These are phyloP conservation scores for Podospora conica DNA, from an alignment of 495 filamentous ascomycete species.

Conservation along the genomic window DNA sequence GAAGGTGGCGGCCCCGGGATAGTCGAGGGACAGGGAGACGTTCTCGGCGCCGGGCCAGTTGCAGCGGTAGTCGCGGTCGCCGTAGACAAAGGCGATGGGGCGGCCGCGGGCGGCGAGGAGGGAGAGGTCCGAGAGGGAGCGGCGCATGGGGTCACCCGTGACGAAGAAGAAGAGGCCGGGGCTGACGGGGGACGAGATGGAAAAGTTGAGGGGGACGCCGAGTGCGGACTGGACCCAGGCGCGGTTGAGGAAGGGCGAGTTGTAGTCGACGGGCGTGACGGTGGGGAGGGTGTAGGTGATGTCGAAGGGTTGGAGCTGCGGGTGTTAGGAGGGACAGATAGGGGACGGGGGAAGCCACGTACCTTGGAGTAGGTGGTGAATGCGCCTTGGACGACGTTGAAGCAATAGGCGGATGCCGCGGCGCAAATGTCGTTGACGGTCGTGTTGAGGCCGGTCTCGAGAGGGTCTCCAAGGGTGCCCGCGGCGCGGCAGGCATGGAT, in stretches of 20 bases:
- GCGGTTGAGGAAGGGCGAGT: constrained; percentile 48
- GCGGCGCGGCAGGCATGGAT: constrained; percentile 42
- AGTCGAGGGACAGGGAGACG: constrained; percentile 48
- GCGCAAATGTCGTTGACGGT: constrained; percentile 6
- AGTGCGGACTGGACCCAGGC: constrained; percentile 51
- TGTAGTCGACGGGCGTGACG: constrained; percentile 52
- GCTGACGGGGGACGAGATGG: constrained; percentile 20
- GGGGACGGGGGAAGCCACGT: neutral
- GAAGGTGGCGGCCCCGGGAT: constrained; percentile 26
- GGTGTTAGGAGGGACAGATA: neutral
- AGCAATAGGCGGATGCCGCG: neutral
- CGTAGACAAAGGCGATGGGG: constrained; percentile 55
- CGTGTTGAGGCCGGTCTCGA: neutral
- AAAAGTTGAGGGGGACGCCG: constrained; percentile 56
- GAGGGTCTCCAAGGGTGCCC: neutral
- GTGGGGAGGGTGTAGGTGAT: constrained; percentile 42
- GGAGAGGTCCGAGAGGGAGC: constrained; percentile 41
- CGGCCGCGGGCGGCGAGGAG: constrained; percentile 49
- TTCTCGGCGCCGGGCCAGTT: constrained; percentile 56
- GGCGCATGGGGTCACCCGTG: constrained; percentile 21
- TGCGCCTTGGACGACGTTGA: neutral
- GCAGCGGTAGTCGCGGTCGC: constrained; percentile 54
- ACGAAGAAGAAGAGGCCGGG: constrained; percentile 26
- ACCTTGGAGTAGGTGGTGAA: neutral
- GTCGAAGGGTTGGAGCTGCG: constrained; percentile 38